phyloP scores from a whole-genome alignment of 495 filamentous ascomycete genomes.

The Daldinia loculata region DNA sequence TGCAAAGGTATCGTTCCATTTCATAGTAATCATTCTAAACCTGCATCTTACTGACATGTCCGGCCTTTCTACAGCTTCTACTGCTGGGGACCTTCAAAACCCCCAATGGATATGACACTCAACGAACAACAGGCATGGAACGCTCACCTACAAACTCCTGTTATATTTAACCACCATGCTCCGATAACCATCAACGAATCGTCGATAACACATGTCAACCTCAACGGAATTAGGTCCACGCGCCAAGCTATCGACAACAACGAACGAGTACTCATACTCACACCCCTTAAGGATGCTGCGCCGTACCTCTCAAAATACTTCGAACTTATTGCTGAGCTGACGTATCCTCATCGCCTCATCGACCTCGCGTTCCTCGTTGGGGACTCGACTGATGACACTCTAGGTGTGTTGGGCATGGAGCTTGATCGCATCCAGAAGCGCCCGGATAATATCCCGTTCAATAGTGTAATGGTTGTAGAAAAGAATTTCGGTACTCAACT shows the following conservation, averaged over 20 bases:
- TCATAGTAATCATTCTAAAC: slow-evolving; percentile 20
- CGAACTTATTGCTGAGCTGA: slow-evolving; percentile 86
- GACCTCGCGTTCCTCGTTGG: slow-evolving; percentile 95
- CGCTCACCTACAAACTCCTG: slow-evolving; percentile 85
- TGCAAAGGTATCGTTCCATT: slow-evolving; percentile 76
- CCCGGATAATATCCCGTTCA: slow-evolving; percentile 80
- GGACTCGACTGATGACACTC: slow-evolving; percentile 88
- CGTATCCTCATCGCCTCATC: slow-evolving; percentile 94
- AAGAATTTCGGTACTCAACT: slow-evolving; percentile 84
- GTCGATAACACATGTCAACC: slow-evolving; percentile 79
- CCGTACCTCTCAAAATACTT: slow-evolving; percentile 86
- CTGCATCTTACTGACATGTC: slow-evolving; percentile 34
- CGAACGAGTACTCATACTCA: slow-evolving; percentile 94
- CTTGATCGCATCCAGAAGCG: slow-evolving; percentile 87
- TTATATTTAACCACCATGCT: slow-evolving; percentile 94
- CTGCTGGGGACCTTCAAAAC: slow-evolving; percentile 92
- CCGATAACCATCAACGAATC: slow-evolving; percentile 83
- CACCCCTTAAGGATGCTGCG: slow-evolving; percentile 90
- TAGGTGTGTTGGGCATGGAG: slow-evolving; percentile 80
- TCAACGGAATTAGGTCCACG: slow-evolving; percentile 87
- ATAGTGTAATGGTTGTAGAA: slow-evolving; percentile 80
- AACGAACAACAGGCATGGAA: slow-evolving; percentile 93
- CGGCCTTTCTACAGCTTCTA: slow-evolving; percentile 73
- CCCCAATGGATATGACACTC: slow-evolving; percentile 90
- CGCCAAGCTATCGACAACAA: slow-evolving; percentile 76